Conservation (phyloP, 2,329 filamentous ascomycete genomes). For the Cladosporium sp. region DNA sequence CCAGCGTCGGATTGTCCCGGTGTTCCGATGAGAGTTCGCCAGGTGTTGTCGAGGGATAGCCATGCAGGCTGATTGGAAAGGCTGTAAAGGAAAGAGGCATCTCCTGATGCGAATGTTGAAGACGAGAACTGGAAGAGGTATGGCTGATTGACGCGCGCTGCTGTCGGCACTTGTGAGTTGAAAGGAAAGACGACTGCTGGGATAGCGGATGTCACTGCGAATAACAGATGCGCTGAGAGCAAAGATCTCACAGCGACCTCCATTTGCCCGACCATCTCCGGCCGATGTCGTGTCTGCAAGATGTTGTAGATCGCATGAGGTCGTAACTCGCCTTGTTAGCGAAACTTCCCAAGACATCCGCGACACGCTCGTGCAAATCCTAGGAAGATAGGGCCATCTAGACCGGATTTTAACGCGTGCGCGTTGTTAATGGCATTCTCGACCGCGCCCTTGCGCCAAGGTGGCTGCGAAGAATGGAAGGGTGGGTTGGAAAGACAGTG, state of each 20-base stretch:
- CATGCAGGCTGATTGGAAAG: slow-evolving; percentile 64
- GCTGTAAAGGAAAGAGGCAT: slow-evolving; percentile 57
- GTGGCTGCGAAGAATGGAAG: slow-evolving; percentile 13
- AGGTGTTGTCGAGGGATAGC: slow-evolving; percentile 64
- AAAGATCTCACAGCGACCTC: not conserved
- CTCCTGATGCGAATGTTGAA: slow-evolving; percentile 65
- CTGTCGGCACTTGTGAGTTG: slow-evolving; percentile 77
- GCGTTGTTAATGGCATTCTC: slow-evolving; percentile 7
- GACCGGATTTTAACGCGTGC: slow-evolving; percentile 7
- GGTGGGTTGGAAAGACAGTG: slow-evolving; percentile 3
- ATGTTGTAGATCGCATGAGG: slow-evolving; percentile 1
- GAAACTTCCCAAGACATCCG: not conserved
- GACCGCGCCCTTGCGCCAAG: slow-evolving; percentile 11
- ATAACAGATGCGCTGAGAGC: not conserved
- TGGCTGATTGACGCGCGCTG: slow-evolving; percentile 62
- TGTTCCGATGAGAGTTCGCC: slow-evolving; percentile 65
- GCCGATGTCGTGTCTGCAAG: not conserved
- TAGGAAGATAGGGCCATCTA: not conserved
- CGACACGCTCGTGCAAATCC: slow-evolving; percentile 7
- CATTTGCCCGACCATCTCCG: slow-evolving; percentile 9
- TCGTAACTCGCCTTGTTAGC: not conserved
- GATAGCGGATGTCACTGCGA: slow-evolving; percentile 17
- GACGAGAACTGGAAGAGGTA: slow-evolving; percentile 69
- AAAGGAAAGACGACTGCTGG: slow-evolving; percentile 60
- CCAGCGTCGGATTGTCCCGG: slow-evolving; percentile 57